Evolutionary conservation across 73 alveolate genomes (phyloP).

Genomic region (Paramecium octaurelia): DNA sequence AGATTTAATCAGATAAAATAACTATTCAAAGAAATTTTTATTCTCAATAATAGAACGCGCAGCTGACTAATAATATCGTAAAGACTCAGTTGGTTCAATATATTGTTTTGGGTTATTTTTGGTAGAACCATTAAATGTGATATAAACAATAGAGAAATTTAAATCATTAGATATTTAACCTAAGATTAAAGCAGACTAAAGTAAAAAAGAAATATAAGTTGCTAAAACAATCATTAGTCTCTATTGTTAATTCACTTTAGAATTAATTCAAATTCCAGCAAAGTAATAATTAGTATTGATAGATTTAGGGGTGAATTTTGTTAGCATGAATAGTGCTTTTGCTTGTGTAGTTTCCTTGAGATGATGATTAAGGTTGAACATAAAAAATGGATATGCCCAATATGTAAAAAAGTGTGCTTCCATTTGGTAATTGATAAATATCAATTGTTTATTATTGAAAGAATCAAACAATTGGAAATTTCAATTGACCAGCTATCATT

Average conservation of each 20-base stretch:
- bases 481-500: not conserved
- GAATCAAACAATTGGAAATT: not conserved
- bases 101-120: not conserved
- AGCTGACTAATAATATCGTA: not conserved
- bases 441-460: not conserved
- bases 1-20: conserved; percentile 5
- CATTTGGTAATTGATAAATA: not conserved
- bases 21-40: not conserved
- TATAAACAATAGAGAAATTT: not conserved
- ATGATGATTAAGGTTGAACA: conserved; percentile 18
- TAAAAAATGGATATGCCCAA: conserved; percentile 24
- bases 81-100: not conserved
- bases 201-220: not conserved
- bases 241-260: not conserved
- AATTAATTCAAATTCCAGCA: conserved; percentile 20
- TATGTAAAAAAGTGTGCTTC: not conserved
- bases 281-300: not conserved
- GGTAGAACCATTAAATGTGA: not conserved
- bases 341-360: not conserved
- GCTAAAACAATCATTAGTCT: not conserved
- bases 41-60: not conserved
- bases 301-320: conserved; percentile 1
- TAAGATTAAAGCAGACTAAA: not conserved
- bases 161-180: not conserved
- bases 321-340: not conserved